phyloP scores from a whole-genome alignment of 257 asterid species.

The Solanum rostratum region DNA sequence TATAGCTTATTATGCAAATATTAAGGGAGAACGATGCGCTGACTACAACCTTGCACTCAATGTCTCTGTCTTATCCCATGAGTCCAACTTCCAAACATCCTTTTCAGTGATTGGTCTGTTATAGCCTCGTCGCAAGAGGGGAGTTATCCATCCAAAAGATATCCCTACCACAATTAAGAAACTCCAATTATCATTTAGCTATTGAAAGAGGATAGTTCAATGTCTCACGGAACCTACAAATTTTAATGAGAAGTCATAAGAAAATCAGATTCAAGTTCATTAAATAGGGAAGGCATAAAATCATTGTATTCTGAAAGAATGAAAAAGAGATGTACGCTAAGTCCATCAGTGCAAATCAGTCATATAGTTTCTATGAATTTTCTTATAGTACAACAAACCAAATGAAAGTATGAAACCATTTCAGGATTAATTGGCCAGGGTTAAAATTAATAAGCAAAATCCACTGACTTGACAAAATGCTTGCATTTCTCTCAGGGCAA shows the following conservation, averaged over 20 bases:
- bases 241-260: neutral
- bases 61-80: constrained; percentile 79
- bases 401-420: neutral
- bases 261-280: neutral
- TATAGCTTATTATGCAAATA: neutral
- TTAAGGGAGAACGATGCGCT: neutral
- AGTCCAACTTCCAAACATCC: constrained; percentile 80
- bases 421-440: neutral
- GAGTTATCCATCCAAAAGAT: constrained; percentile 78
- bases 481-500: constrained; percentile 76
- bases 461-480: constrained; percentile 50
- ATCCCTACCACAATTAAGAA: constrained; percentile 25
- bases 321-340: neutral
- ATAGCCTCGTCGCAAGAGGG: constrained; percentile 75
- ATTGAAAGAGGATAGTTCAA: neutral
- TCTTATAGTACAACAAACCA: neutral
- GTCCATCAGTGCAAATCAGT: neutral
- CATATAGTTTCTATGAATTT: neutral
- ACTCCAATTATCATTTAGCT: neutral
- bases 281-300: neutral
- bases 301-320: neutral
- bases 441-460: neutral
- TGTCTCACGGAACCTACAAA: neutral
- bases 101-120: constrained; percentile 64
- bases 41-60: constrained; percentile 13